Percentiles rank a stretch among this genome's conserved stretches.
Conservation (phyloP, 2,329 filamentous ascomycete species). For the Basipetospora sp. region DNA sequence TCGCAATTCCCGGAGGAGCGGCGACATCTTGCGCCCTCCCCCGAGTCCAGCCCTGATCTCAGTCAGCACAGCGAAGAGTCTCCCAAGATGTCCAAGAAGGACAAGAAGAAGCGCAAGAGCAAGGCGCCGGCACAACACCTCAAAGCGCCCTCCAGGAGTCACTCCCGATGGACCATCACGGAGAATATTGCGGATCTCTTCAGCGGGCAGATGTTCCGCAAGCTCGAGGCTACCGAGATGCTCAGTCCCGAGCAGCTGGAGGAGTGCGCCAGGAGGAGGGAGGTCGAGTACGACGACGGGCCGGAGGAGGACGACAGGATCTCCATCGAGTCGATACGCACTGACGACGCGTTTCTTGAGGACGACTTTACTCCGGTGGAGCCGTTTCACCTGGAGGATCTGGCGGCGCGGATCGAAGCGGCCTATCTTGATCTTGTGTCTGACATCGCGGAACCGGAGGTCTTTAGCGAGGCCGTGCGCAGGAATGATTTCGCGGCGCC, state of each 20-base stretch:
- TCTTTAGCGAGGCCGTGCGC: slow-evolving; percentile 10
- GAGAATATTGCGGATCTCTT: slow-evolving; percentile 45
- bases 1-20: too few relatives aligned
- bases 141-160: slow-evolving; percentile 1
- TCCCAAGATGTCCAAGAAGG: too few relatives aligned
- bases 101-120: not conserved
- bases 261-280: slow-evolving; percentile 24
- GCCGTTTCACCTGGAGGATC: slow-evolving; percentile 34
- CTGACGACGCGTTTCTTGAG: too few relatives aligned
- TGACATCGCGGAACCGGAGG: not conserved
- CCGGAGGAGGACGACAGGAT: slow-evolving; percentile 1
- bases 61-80: too few relatives aligned
- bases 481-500: slow-evolving; percentile 13
- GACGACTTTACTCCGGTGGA: slow-evolving; percentile 24
- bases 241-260: slow-evolving; percentile 38
- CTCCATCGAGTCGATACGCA: too few relatives aligned
- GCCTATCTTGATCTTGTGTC: slow-evolving; percentile 14
- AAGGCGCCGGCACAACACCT: not conserved
- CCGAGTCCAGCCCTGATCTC: too few relatives aligned
- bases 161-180: slow-evolving; percentile 36
- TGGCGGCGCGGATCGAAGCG: slow-evolving; percentile 27
- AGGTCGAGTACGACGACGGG: slow-evolving; percentile 10
- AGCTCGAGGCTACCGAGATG: slow-evolving; percentile 45
- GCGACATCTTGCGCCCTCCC: too few relatives aligned
- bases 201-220: slow-evolving; percentile 37